phyloP scores from a whole-genome alignment of 805 yeast genomes.

The Scheffersomyces spartinae region DNA sequence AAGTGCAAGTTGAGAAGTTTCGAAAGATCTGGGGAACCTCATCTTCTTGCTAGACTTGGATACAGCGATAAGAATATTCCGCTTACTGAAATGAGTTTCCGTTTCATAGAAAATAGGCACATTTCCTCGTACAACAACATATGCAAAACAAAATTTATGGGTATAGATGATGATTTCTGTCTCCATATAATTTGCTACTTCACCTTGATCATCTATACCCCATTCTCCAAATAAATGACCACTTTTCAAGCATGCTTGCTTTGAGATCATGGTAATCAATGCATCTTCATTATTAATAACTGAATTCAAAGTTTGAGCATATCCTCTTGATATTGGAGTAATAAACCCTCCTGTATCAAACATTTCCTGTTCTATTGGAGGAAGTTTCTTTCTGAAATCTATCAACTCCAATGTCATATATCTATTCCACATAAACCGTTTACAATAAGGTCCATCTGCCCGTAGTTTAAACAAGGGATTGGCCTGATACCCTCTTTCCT shows the following conservation, averaged over 20 bases:
- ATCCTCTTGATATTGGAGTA: slow-evolving; percentile 39
- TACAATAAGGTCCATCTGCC: slow-evolving; percentile 30
- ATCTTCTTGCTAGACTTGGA: slow-evolving; percentile 32
- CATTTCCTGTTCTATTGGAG: slow-evolving; percentile 22
- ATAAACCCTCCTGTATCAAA: slow-evolving; percentile 39
- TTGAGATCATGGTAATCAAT: slow-evolving; percentile 37
- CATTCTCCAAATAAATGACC: slow-evolving; percentile 46
- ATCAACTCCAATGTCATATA: slow-evolving; percentile 34
- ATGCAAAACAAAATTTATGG: slow-evolving; percentile 28
- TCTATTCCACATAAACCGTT: slow-evolving; percentile 40
- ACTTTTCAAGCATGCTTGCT: slow-evolving; percentile 35
- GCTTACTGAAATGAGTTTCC: slow-evolving; percentile 28
- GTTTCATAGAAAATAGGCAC: slow-evolving; percentile 46
- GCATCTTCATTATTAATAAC: slow-evolving; percentile 21
- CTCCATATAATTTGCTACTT: slow-evolving; percentile 40
- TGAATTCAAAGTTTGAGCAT: slow-evolving; percentile 34
- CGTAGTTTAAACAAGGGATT: slow-evolving; percentile 10
- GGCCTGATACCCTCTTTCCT: slow-evolving; percentile 28
- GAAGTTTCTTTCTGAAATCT: slow-evolving; percentile 33
- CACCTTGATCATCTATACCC: slow-evolving; percentile 48
- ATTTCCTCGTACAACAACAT: slow-evolving; percentile 38
- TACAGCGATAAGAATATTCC: too few relatives aligned
- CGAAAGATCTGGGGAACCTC: slow-evolving; percentile 38
- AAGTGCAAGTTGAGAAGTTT: slow-evolving; percentile 43
- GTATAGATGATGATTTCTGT: slow-evolving; percentile 38